A percentile compares a stretch with the other conserved stretches of the same genome.
Evolutionary conservation across 257 asterid species (phyloP).

Genomic region (Solanum habrochaites): DNA sequence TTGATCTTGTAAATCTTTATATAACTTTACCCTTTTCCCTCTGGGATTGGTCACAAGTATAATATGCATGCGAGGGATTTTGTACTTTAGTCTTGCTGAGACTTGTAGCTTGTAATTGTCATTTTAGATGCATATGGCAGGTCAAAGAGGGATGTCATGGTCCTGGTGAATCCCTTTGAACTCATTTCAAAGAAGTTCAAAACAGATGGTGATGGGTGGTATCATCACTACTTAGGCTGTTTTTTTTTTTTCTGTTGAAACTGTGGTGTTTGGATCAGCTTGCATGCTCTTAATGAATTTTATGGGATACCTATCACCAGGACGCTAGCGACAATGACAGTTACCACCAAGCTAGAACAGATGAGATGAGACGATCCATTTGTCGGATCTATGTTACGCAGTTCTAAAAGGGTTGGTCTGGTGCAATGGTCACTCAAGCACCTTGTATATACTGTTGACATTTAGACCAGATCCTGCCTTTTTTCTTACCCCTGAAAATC

Average conservation of each 20-base stretch:
- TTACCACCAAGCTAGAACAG: background rate
- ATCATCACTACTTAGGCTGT: no score
- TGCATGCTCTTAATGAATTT: background rate
- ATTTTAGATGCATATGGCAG: no score
- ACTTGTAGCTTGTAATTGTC: no score
- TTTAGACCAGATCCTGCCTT: background rate
- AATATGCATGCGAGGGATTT: no score
- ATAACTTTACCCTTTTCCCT: no score
- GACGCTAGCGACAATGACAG: background rate
- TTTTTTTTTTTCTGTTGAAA: background rate
- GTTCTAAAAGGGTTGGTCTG: background rate
- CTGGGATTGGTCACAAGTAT: no score
- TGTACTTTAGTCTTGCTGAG: no score
- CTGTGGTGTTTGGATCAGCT: background rate
- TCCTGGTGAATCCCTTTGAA: no score
- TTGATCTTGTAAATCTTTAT: no score
- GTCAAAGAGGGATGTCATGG: no score
- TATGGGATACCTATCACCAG: background rate
- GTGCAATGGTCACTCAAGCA: background rate
- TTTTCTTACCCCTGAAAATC: background rate
- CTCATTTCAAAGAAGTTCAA: no score
- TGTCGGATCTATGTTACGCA: background rate
- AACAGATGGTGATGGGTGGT: no score
- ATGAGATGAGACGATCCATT: background rate
- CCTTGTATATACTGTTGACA: background rate